Base-by-base conservation (phyloP, 129 eudicot species). In the Saposhnikovia divaricata region DNA sequence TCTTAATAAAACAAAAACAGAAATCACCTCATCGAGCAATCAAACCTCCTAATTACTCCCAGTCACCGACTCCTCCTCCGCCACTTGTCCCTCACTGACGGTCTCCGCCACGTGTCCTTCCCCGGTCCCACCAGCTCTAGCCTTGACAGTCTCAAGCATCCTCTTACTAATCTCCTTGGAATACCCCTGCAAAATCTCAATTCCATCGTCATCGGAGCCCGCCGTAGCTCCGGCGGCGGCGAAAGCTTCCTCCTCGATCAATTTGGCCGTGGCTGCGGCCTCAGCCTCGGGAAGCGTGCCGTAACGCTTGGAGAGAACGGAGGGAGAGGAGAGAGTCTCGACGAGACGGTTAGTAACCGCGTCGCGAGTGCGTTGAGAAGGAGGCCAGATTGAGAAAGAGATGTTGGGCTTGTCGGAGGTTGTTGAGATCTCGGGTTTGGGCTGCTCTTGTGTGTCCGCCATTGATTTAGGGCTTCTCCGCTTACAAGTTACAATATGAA, bases 341-440 rank as follows among this genome's bases (percentile, higher is more conserved):
- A 94, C 83, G 28, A 94, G 92, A 82, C 98, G 98, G 65, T 74
- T 72, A 44, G 77, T 86, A 45, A 94, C 91, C 85, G 98, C 96
- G 83, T 88, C 96, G 61, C 98, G 96, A 0, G 98, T 91, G 87
- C 98, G 97, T 71, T 88, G 87, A 2, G 91, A 80, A 0, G 98
- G 98, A 0, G 98, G 98, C 98, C 98, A 94, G 47, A 94, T 91
- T 88, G 91, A 88, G 92, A 94, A 91, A 51, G 96, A 86, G 8
- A 77, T 38, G 68, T 75, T 85, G 65, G 81, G 72, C 55, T 79
- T 86, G 5, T 79, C 85, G 38, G 85, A 39, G 59, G 85, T 84
- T 57, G 85, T 84, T 25, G 28, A 25, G 61, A 76, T 11, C 3
- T 79, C 82, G 72, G 19, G 15, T n/a, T 23, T 37, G 11, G 28